phyloP scores from a whole-genome alignment of 306 rosid genomes.

The Fragaria iinumae region DNA sequence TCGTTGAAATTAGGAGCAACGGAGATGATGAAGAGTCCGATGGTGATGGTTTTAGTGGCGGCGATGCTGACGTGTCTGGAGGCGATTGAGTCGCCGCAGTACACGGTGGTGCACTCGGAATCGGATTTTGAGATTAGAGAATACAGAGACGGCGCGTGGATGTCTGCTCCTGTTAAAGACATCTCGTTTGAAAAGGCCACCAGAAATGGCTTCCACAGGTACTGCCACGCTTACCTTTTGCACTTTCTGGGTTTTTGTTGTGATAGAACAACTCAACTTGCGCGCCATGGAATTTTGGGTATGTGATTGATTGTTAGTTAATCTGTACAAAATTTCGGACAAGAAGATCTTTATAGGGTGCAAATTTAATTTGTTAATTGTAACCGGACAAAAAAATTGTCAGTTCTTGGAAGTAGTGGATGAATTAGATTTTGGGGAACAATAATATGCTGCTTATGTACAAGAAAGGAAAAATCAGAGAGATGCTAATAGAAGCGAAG shows the following conservation, averaged over 20 bases:
- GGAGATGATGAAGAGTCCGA: conserved; percentile 21
- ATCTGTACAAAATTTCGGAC: no score
- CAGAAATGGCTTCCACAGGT: conserved; percentile 69
- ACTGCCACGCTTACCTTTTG: background rate
- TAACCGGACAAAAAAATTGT: no score
- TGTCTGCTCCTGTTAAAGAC: conserved; percentile 50
- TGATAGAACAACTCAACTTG: background rate
- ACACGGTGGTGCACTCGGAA: conserved; percentile 49
- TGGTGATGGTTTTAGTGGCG: background rate
- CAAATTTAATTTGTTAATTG: no score
- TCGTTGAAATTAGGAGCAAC: background rate
- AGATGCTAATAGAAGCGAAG: no score
- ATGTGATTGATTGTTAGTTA: background rate
- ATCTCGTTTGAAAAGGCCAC: conserved; percentile 63
- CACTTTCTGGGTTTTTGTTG: background rate
- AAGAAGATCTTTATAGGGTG: no score
- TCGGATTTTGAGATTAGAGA: conserved; percentile 79
- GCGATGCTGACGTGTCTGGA: conserved; percentile 4
- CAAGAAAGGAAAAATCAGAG: no score
- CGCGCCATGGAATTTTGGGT: background rate
- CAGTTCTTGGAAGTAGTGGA: no score
- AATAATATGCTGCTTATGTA: no score
- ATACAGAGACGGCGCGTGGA: conserved; percentile 50
- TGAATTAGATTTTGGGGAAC: no score
- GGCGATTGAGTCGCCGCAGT: conserved; percentile 57